Conservation (phyloP, 768 basidiomycete genomes). For the Lepiota subincarnata region DNA sequence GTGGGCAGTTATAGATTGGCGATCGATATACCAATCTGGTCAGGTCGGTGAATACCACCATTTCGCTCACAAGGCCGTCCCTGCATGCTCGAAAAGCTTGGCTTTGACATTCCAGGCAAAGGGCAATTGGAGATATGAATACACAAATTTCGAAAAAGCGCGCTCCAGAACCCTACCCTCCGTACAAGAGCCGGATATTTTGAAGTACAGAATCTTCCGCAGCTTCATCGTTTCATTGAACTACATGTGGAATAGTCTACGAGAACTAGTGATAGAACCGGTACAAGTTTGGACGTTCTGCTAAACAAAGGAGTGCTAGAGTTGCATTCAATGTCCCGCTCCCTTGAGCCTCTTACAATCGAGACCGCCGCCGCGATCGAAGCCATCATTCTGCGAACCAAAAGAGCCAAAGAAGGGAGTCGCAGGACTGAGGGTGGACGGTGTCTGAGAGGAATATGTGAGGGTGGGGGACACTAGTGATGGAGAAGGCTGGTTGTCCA, state of each 20-base stretch:
- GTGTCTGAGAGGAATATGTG: conserved; percentile 62
- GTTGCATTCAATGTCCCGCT: not conserved
- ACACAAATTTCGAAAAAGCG: no score
- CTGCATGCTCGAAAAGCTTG: no score
- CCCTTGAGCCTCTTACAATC: conserved; percentile 6
- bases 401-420: conserved; percentile 71
- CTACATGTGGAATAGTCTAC: no score
- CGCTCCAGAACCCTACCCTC: not conserved
- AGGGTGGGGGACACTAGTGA: conserved; percentile 62
- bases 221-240: no score
- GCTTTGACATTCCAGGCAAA: no score
- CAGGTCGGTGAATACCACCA: no score
- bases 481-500: conserved; percentile 25
- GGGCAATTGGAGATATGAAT: no score
- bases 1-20: no score
- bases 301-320: not conserved
- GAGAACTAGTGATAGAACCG: not conserved
- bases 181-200: no score
- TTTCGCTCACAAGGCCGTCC: no score
- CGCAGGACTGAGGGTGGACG: conserved; percentile 64
- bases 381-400: conserved; percentile 27
- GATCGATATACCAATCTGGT: no score
- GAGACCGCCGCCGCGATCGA: conserved; percentile 12
- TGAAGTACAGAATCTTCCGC: not conserved
- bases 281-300: not conserved